Percentiles rank a stretch among this genome's conserved stretches.
phyloP scores from a whole-genome alignment of 805 yeast genomes.

The Grigorovia transvaalensis region DNA sequence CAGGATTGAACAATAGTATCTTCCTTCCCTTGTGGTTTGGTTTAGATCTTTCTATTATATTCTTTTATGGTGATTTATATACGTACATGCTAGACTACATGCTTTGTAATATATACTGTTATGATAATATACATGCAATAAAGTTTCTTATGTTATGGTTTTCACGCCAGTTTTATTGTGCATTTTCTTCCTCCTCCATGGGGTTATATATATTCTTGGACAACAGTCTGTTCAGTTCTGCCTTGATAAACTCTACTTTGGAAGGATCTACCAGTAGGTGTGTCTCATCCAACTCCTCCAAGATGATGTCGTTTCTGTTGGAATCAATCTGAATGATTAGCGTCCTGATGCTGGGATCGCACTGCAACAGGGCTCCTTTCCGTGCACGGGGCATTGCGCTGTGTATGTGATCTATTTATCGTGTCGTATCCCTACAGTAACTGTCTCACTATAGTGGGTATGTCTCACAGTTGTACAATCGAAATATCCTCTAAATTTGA shows the following conservation, averaged over 20 bases:
- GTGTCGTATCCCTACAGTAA: neutral
- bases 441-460: too few relatives aligned
- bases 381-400: constrained; percentile 41
- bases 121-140: too few relatives aligned
- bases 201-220: constrained; percentile 83
- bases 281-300: constrained; percentile 81
- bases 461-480: too few relatives aligned
- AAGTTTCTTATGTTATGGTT: too few relatives aligned
- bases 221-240: constrained; percentile 62
- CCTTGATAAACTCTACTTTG: constrained; percentile 65
- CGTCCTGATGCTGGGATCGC: constrained; percentile 92
- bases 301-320: constrained; percentile 58
- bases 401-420: neutral
- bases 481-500: too few relatives aligned
- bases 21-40: too few relatives aligned
- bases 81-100: too few relatives aligned
- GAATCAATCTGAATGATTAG: constrained; percentile 75
- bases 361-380: constrained; percentile 43
- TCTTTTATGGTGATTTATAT: too few relatives aligned
- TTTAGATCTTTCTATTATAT: too few relatives aligned
- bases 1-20: neutral
- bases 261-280: constrained; percentile 74
- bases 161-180: neutral
- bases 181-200: constrained; percentile 53
- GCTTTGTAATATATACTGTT: too few relatives aligned